Evolutionary conservation across 1,139 yeast species (phyloP).

Genomic region (Yamadazyma conglobata): DNA sequence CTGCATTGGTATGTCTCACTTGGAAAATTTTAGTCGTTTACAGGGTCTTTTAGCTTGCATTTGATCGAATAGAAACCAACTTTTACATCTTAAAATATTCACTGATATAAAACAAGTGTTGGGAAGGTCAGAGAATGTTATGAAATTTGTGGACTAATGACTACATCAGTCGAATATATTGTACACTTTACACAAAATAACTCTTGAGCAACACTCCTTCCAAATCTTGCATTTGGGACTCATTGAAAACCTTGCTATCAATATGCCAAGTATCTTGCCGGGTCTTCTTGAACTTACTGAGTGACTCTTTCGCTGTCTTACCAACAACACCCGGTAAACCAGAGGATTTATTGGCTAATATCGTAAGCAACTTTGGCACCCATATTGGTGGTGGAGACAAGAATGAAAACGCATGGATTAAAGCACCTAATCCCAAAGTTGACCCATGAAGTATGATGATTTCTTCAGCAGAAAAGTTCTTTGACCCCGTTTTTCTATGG

Average conservation of each 20-base stretch:
- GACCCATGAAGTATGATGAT: conserved; percentile 71
- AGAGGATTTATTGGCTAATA: conserved; percentile 66
- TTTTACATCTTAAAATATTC: too few relatives aligned
- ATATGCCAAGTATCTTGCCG: conserved; percentile 97
- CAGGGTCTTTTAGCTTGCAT: too few relatives aligned
- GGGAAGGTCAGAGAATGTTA: too few relatives aligned
- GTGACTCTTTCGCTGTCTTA: conserved; percentile 74
- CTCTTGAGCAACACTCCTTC: conserved; percentile 95
- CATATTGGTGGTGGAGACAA: conserved; percentile 88
- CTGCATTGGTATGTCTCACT: too few relatives aligned
- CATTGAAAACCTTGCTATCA: conserved; percentile 73
- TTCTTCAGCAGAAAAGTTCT: conserved; percentile 37
- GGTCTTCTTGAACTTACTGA: conserved; percentile 85
- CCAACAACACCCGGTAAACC: conserved; percentile 77
- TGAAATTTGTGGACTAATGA: too few relatives aligned
- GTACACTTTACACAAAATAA: conserved; percentile 73
- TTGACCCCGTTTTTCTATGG: conserved; percentile 29
- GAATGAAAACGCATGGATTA: conserved; percentile 88
- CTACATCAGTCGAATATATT: too few relatives aligned
- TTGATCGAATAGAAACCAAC: too few relatives aligned
- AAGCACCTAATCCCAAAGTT: conserved; percentile 83
- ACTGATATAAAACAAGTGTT: too few relatives aligned
- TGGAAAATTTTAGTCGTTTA: too few relatives aligned
- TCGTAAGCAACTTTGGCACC: conserved; percentile 74
- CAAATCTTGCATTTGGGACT: conserved; percentile 80